Base-by-base conservation (phyloP, 129 eudicot species). In the Dittrichia graveolens region DNA sequence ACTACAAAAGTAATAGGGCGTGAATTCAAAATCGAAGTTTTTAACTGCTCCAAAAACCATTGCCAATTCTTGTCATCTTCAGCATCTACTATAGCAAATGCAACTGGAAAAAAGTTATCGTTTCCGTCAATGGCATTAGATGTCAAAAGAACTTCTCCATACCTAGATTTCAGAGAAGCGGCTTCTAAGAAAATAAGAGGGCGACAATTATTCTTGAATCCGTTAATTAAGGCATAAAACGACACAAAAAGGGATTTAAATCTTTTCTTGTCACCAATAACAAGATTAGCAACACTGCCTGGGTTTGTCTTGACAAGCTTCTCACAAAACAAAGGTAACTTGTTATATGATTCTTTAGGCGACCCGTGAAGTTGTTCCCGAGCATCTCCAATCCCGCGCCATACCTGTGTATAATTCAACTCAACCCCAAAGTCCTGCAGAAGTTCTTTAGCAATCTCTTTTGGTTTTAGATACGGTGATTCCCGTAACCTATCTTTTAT, bases 81-180 rank as follows among this genome's bases (percentile, higher is more conserved):
- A 44, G 72, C 82, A 67, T 83, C 91, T 34, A 85, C 91, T 71
- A 91, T 49, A 76, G 84, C 81, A 72, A 91, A 91, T 16, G 97
- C 89, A 68, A 91, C 89, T 5, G 87, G 89, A 61, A 91, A 80
- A 65, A 85, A 83, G 41, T 87, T 83, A 59, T 90, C 94, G 56
- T 90, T 85, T 79, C 87, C 97, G 65, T 91, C 95, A 24, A 87
- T 40, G 39, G 95, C 91, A 46, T 76, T 91, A 34, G 95, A 95
- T 54, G 79, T 83, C 60, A 91, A 62, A 49, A 87, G 71, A 77
- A 79, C 73, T 71, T 91, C 97, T 40, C 85, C 91, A 75, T 85
- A 85, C 57, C 78, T 82, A 16, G 97, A 91, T 72, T 64, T 75
- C 61, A 87, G 65, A 75, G 88, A 75, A 39, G 82, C 72, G 49